Evolutionary conservation across 495 filamentous ascomycete genomes (phyloP).

Genomic region (Tirmania nivea): DNA sequence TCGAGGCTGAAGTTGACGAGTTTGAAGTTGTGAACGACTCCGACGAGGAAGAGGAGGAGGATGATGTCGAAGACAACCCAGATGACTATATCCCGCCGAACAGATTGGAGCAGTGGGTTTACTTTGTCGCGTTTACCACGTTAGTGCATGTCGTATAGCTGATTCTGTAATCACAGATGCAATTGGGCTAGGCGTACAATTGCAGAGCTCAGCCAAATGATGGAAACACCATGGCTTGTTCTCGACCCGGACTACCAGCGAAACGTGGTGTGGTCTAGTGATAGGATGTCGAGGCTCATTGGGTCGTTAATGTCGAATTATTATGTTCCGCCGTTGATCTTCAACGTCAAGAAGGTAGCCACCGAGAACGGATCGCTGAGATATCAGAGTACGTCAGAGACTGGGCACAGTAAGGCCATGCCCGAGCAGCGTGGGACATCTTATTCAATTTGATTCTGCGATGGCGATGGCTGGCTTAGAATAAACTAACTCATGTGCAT

Average conservation of each 20-base stretch:
- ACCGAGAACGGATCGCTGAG: constrained; percentile 5
- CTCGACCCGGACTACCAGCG: constrained; percentile 29
- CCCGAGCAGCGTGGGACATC: too few relatives aligned
- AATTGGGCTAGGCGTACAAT: neutral
- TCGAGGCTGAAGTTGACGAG: too few relatives aligned
- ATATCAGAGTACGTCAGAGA: constrained; percentile 1
- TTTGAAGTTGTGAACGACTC: too few relatives aligned
- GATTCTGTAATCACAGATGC: too few relatives aligned
- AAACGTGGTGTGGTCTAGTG: constrained; percentile 27
- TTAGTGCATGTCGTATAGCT: too few relatives aligned
- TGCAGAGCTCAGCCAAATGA: constrained; percentile 12
- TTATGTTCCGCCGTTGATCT: constrained; percentile 30
- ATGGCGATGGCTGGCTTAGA: neutral
- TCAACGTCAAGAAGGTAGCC: constrained; percentile 22
- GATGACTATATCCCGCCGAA: too few relatives aligned
- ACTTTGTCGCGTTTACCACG: too few relatives aligned
- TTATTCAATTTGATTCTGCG: too few relatives aligned
- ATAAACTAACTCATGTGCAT: constrained; percentile 1
- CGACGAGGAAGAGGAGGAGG: too few relatives aligned
- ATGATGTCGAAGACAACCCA: too few relatives aligned
- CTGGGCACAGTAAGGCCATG: neutral
- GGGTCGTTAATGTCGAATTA: constrained; percentile 27
- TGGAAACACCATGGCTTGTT: constrained; percentile 20
- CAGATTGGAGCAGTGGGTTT: too few relatives aligned
- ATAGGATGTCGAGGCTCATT: constrained; percentile 22